Base-by-base conservation (phyloP, 1,284 basidiomycete species). In the Macrocybe sp. region DNA sequence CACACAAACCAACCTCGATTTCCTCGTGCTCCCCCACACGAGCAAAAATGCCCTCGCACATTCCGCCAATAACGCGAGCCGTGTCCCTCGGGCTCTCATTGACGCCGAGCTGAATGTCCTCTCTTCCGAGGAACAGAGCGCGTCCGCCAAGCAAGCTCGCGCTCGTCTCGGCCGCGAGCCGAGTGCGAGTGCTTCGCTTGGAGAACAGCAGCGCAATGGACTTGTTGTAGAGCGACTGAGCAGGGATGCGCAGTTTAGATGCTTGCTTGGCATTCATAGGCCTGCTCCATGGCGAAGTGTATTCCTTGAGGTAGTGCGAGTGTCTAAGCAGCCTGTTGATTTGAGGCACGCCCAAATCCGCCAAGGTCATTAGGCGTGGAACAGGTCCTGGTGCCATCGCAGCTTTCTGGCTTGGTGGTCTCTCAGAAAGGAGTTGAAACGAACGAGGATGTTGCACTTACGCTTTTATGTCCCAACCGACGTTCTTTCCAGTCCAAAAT, bases 11-110 rank as follows among this genome's bases (percentile, higher is more conserved):
- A 49, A 91, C 92, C 79, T 96, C 94, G 48, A 99, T 87, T 64
- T 99, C 96, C 2, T 78, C 76, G 66, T 99, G 96, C 8, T 80
- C 87, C 5, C 89, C 92, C 1, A 99, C 96, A 41, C 97, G 85
- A 14, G 96, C 97, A 72, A 99, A 97, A 55, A 99, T 92, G 12
- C 96, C 97, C 66, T 98, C 88, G 48, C 87, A 89, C 95, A 99
- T 97, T 11, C 91, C 90, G 12, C 91, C 86, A 52, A 97, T 80
- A 10, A 99, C 91, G 12, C 88, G 78, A 9, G 92, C 88, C 0
- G 90, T 85, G 70, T 99, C 97, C 43, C 88, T 75, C 12, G 85
- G 65, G 37, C 74, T 84, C 76, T 99, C 96, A 66, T 98, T 99
- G 32, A 98, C 95, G 46, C 96, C 96, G 31, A 99, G 75, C 62